These are phyloP conservation scores for Suillus hirtellus DNA, from an alignment of 768 basidiomycete genomes.

Conservation along the genomic window DNA sequence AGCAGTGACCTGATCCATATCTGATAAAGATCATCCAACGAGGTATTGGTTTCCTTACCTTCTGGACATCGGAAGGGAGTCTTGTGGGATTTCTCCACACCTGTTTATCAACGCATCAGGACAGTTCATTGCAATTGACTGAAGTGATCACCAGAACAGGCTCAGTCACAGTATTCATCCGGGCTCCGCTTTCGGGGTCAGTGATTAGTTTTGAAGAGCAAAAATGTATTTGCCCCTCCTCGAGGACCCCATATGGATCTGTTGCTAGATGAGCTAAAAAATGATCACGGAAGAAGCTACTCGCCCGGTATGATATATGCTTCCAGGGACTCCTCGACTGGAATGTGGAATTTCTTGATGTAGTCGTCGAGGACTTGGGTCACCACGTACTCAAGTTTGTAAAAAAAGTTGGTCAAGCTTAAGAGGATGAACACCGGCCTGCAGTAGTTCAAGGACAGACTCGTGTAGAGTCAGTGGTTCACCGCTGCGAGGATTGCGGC, in stretches of 20 bases:
- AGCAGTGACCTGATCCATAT: constrained; percentile 50
- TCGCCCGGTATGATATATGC: constrained; percentile 72
- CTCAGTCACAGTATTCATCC: constrained; percentile 51
- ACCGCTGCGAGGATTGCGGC: constrained; percentile 22
- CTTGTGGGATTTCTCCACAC: constrained; percentile 67
- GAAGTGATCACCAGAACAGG: constrained; percentile 57
- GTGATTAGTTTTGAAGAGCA: constrained; percentile 36
- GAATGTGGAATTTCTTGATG: constrained; percentile 61
- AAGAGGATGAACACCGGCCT: constrained; percentile 63
- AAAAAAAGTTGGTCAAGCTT: constrained; percentile 37
- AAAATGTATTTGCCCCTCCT: constrained; percentile 66
- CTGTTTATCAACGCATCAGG: constrained; percentile 19
- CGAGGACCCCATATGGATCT: constrained; percentile 70
- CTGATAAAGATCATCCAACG: constrained; percentile 1
- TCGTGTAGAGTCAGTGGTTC: constrained; percentile 38
- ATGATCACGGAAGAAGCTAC: constrained; percentile 5
- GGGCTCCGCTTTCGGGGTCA: constrained; percentile 33
- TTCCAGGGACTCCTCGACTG: constrained; percentile 50
- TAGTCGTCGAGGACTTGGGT: constrained; percentile 43
- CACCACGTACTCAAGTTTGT: constrained; percentile 52
- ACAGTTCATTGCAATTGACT: not conserved
- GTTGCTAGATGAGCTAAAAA: constrained; percentile 1
- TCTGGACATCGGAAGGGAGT: constrained; percentile 69
- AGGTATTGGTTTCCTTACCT: constrained; percentile 38
- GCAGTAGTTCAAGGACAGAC: constrained; percentile 54